Base-by-base conservation (phyloP, 768 basidiomycete species). In the Ramaria sp. region DNA sequence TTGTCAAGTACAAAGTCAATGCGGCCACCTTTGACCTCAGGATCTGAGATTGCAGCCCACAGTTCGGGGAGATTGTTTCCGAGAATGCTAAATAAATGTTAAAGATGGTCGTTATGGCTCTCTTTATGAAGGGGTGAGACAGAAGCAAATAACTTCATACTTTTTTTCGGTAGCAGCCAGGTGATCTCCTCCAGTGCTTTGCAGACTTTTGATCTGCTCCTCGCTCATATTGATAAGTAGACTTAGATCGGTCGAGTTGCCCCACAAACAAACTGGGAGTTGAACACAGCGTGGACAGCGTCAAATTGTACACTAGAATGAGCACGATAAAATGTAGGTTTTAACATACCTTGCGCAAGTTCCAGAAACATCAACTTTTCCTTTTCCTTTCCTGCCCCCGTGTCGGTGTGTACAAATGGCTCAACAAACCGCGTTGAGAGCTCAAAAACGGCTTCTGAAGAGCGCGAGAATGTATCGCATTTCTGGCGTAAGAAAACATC, bases 171-270 rank as follows among this genome's bases (percentile, higher is more conserved):
- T 93, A 1, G 91, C 90, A 2, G 93, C 93, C 46, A 97, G 83
- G 59, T 91, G 83, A 47, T 92, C 94, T n/a, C 92, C 91, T 11
- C 93, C 94, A 17, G 93, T 95, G 13, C 92, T 93, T 67, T 97
- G 94, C n/a, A 96, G 77, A 47, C 86, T 81, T 68, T 92, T 93
- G 72, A 97, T 96, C 69, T 96, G 93, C 31, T 96, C 93, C 70
- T 97, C 94, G 7, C 88, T 88, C 93, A 96, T 95, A 72, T 97
- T 91, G 70, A 96, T 97, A 58, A 96, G 77, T 38, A 97, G 78
- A 2, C 92, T 95, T 51, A 96, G 76, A 70, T 96, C 94, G 51
- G 94, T 97, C 9, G 93, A 92, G 71, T 97, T 96, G 15, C 94
- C 94, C 93, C 93, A 96, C 12, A 95, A 77, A 67, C 92, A 95